Base-by-base conservation (phyloP, 352 stramenopile species). In the Pythium pectinolyticum region DNA sequence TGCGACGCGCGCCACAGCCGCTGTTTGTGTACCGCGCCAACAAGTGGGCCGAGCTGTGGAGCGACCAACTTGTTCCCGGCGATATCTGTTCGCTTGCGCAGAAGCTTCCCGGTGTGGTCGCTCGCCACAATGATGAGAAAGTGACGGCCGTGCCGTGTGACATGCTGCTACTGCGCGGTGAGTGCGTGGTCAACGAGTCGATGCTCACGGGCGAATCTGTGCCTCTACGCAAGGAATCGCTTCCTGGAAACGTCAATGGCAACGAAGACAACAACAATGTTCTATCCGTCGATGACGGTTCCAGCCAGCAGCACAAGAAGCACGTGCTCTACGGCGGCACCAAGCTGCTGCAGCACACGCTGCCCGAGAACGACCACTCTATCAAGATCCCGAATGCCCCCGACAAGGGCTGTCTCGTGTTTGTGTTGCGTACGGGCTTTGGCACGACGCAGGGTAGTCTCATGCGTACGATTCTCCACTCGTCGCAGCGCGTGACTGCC, bases 121-220 rank as follows among this genome's bases (percentile, higher is more conserved):
- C 35, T 19, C 57, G 56, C 2, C 35, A 10, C 14, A 49, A 63
- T 19, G 57, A 72, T 20, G 65, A 72, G 9, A 67, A 67, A 20
- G 19, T 61, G 28, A 68, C 53, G 4, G 57, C 69, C 17, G 76
- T 97, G 17, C 95, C 95, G 20, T 96, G 88, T 49, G 96, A 99
- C 75, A 57, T 97, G 30, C 65, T 99, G 19, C 65, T 99, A 15
- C 63, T 99, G 17, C 67, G 74, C n/a, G 96, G 96, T 19, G 80
- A 69, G 35, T 95, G 84, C 57, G 88, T 99, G 19, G 90, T 98
- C 10, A 98, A 98, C 75, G 96, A 99, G 76, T 94, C 96, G 12
- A 97, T 98, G 80, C 79, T 99, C 22, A 98, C 96, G 7, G 96
- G 96, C 35, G 96, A 99, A 71, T 97, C 86, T 8, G 79, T 98